Base-by-base conservation (phyloP, 1,139 yeast species). In the Protomyces inouyei region DNA sequence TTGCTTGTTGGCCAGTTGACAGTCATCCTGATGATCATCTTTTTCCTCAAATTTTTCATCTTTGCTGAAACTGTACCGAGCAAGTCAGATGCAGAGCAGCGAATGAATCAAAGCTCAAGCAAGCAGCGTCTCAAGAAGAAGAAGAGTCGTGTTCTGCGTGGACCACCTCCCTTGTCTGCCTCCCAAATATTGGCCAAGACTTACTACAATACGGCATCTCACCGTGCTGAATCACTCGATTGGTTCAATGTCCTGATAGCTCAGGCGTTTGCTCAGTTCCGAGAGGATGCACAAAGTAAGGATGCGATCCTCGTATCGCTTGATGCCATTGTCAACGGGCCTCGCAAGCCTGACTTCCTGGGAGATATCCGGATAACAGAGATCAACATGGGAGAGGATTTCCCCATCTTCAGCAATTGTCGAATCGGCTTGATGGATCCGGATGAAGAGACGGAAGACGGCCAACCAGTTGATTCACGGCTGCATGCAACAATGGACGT, bases 241-340 rank as follows among this genome's bases (percentile, higher is more conserved):
- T 93, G 99, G 98, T 90, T 93, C 73, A 93, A 93, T 71, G 98
- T 93, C 0, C 78, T 93, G 57, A 82, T 93, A 25, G 98, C 97
- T 0, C 98, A 95, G 73, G 86, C 92, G 3, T 86, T 93, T 28
- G 84, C 90, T 25, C 96, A 92, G 70, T 81, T 91, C 67, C 81
- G 99, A 67, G 82, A 85, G 23, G 98, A 93, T 73, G 98, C 98
- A 0, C 76, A 89, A 67, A 80, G 83, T 61, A 84, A 91, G 55
- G 95, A 93, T 74, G 91, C 91, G 73, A 87, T 95, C 38, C 84
- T 91, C 67, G 86, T 87, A 69, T 85, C 92, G 1, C 77, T 93
- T 64, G 85, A 87, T 71, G 80, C 77, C 48, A 75, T 86, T 1
- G 72, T 82, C 57, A 78, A 80, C 61, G 74, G 78, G 21, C 82